Base-by-base conservation (phyloP, 495 filamentous ascomycete species). In the Neurospora cerealis region DNA sequence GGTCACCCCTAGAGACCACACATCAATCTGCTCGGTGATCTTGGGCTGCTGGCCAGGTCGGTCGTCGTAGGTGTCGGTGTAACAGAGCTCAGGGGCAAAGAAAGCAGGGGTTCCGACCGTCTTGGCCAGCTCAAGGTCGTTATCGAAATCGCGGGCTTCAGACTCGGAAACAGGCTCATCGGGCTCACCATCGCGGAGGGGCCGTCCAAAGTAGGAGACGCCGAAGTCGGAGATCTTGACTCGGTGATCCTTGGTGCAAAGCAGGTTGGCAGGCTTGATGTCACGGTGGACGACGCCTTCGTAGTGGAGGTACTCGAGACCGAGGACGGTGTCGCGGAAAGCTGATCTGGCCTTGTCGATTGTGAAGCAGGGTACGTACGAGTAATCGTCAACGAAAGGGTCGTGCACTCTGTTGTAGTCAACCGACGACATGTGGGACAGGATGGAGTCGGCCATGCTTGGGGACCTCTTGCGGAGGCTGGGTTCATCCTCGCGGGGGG, bases 171-270 rank as follows among this genome's bases (percentile, higher is more conserved):
- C 85, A 54, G 92, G 89, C 75, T 95, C 93, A 77, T 92, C 90
- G 13, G 90, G 86, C 72, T 95, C 92, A 74, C 92, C 91, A 62
- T 91, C 88, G 71, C 92, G 85, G 73, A 94, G 91, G 0, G 93
- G 92, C 70, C 92, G 89, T 28, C 96, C 96, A 62, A 98, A 90
- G 81, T 98, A 99, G 0, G 96, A 98, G 5, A 99, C 96, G 38
- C 96, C 96, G 83, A 99, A 99, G 79, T 99, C 96, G n/a, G 96
- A 98, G 69, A 99, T 99, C 85, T 98, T 99, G 75, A 97, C 93
- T 15, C 92, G 89, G 77, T 94, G 89, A 76, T 94, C 91, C 73
- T 86, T 88, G 6, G 94, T 97, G 83, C 94, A 92, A 9, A 99
- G 86, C 6, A 99, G 87, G 80, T 99, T 99, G n/a, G 95, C 94